These are phyloP conservation scores for Eucalyptus fibrosa DNA, from an alignment of 345 rosid genomes.

Conservation along the genomic window DNA sequence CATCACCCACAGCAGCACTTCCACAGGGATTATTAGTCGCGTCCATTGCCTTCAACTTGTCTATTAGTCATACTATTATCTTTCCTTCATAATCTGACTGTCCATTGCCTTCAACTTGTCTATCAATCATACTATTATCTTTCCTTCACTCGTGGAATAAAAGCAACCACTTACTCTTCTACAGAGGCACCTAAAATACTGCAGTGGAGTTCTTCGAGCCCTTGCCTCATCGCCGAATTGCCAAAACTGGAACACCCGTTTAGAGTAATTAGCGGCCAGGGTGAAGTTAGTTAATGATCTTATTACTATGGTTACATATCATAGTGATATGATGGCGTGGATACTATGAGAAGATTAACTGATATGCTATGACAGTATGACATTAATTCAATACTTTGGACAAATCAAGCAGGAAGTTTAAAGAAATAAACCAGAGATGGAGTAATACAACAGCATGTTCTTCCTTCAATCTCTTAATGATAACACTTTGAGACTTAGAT, in stretches of 20 bases:
- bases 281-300: not conserved
- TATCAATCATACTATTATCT: not conserved
- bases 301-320: not conserved
- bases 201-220: not conserved
- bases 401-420: not conserved
- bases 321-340: not conserved
- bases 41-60: not conserved
- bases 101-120: not conserved
- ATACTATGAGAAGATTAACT: not conserved
- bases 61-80: not conserved
- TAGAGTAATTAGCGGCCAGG: not conserved
- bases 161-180: not conserved
- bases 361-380: not conserved
- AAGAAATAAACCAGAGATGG: not conserved
- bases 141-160: not conserved
- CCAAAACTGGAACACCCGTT: not conserved
- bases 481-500: not conserved
- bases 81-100: not conserved
- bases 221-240: not conserved
- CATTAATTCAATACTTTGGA: not conserved
- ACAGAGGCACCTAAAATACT: not conserved
- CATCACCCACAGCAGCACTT: not conserved
- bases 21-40: not conserved
- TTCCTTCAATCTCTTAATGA: not conserved
- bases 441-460: not conserved